These are phyloP conservation scores for Choricystis sp. DNA, from an alignment of 139 green algal species.

Conservation along the genomic window DNA sequence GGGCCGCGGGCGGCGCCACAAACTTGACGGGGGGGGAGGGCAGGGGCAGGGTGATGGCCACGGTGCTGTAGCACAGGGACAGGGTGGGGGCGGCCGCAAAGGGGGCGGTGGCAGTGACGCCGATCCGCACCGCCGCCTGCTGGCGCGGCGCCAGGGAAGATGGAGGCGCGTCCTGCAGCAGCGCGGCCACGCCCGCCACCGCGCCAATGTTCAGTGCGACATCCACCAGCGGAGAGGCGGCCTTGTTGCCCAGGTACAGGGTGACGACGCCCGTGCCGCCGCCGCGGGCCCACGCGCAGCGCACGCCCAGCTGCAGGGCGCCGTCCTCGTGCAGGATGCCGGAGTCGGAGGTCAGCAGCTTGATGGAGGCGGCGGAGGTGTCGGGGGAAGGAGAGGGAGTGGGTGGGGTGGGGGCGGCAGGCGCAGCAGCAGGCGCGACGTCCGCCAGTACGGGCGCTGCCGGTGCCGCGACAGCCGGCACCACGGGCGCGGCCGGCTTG, in stretches of 20 bases:
- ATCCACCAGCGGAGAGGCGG: constrained; percentile 15
- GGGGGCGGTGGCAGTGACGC: background rate
- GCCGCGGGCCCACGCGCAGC: constrained; percentile 58
- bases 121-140: constrained; percentile 14
- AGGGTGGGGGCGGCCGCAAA: background rate
- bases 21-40: background rate
- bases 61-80: background rate
- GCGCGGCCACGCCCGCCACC: background rate
- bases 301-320: constrained; percentile 64
- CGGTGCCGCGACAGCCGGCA: background rate
- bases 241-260: constrained; percentile 90
- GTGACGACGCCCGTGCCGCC: constrained; percentile 30
- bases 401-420: constrained; percentile 1
- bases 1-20: background rate
- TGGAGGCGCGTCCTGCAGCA: background rate
- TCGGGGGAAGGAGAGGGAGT: constrained; percentile 28
- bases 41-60: background rate
- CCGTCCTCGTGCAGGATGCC: constrained; percentile 93
- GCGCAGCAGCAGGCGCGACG: constrained; percentile 6
- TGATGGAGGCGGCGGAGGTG: constrained; percentile 41
- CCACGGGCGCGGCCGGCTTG: background rate
- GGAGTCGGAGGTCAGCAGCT: constrained; percentile 25
- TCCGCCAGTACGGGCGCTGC: constrained; percentile 1
- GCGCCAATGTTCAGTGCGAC: constrained; percentile 2
- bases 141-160: constrained; percentile 27